Evolutionary conservation across 2,329 filamentous ascomycete species (phyloP).

Genomic region (Penicillium sp.): DNA sequence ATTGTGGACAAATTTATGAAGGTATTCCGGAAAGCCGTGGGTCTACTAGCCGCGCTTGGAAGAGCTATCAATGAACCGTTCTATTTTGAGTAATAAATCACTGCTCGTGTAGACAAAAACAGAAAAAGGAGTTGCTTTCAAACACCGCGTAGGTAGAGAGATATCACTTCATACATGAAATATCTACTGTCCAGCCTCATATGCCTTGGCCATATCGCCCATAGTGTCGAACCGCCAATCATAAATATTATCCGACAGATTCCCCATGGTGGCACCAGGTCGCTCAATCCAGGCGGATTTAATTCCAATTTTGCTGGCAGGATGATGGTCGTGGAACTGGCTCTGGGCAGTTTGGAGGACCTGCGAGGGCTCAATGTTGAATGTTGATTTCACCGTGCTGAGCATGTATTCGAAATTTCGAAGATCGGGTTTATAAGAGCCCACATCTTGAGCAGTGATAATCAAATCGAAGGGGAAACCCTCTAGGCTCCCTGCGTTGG

Average conservation of each 20-base stretch:
- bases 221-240: slow-evolving; percentile 60
- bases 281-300: slow-evolving; percentile 63
- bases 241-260: slow-evolving; percentile 42
- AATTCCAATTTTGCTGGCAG: slow-evolving; percentile 60
- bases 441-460: slow-evolving; percentile 69
- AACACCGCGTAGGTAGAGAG: no score
- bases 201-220: slow-evolving; percentile 59
- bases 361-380: slow-evolving; percentile 57
- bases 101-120: no score
- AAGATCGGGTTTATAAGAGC: slow-evolving; percentile 66
- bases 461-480: slow-evolving; percentile 59
- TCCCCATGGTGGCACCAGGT: slow-evolving; percentile 41
- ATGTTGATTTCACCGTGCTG: slow-evolving; percentile 51
- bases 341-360: slow-evolving; percentile 69
- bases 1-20: no score
- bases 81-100: no score
- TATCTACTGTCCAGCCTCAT: no score
- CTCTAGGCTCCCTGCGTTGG: slow-evolving; percentile 50
- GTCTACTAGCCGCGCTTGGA: no score
- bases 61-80: no score
- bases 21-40: no score
- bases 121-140: no score
- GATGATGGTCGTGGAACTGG: slow-evolving; percentile 65
- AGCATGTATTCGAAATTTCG: slow-evolving; percentile 68
- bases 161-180: no score